Percentiles rank a stretch among this genome's conserved stretches.
These are phyloP conservation scores for Thalassiosira mediterranea DNA, from an alignment of 352 stramenopile genomes.

Conservation along the genomic window DNA sequence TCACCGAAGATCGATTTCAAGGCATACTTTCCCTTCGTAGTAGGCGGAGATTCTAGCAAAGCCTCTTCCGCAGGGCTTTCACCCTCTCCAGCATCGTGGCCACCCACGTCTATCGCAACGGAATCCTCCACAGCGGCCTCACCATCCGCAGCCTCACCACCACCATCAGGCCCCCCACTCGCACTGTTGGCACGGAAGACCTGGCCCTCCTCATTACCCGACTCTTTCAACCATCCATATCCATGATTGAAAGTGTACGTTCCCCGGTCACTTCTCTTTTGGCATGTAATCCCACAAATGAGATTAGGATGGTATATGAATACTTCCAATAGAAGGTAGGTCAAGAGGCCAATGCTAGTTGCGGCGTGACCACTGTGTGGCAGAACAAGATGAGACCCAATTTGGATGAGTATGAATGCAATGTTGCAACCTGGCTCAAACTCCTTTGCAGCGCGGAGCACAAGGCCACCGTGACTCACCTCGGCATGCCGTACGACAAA, in stretches of 20 bases:
- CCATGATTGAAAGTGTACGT: conserved; percentile 32
- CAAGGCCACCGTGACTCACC: conserved; percentile 13
- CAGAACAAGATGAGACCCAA: neutral
- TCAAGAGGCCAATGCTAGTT: conserved; percentile 48
- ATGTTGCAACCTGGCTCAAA: too few species aligned
- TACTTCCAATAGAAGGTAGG: conserved; percentile 47
- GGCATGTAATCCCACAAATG: conserved; percentile 42
- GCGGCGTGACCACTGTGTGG: conserved; percentile 44
- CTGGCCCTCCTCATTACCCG: neutral
- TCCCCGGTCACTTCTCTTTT: conserved; percentile 19
- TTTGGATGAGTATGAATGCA: too few species aligned
- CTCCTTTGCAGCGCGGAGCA: too few species aligned
- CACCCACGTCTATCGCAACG: conserved; percentile 6
- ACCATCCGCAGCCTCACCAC: neutral
- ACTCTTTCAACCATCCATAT: conserved; percentile 36
- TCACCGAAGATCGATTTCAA: neutral
- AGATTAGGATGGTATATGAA: conserved; percentile 54
- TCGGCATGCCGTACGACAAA: conserved; percentile 49
- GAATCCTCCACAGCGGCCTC: neutral
- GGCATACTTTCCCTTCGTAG: neutral
- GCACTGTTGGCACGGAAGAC: neutral
- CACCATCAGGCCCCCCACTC: neutral
- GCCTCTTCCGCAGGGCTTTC: neutral
- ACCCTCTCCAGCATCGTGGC: neutral
- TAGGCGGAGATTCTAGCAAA: neutral